Conservation (phyloP, 768 basidiomycete genomes). For the Gloeophyllum trabeum region DNA sequence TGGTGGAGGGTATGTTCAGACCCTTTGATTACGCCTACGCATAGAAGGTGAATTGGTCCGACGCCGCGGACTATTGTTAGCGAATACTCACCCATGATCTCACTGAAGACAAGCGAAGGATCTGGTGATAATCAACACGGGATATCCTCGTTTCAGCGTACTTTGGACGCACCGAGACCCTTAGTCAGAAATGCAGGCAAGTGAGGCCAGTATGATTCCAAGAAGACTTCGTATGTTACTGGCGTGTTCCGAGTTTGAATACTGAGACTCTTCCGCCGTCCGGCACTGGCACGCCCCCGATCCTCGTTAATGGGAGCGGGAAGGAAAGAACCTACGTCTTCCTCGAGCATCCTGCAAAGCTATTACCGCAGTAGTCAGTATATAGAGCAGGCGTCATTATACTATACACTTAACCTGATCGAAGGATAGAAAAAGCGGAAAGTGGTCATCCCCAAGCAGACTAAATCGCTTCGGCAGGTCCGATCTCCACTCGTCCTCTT, state of each 20-base stretch:
- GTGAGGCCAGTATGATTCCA: constrained; percentile 45
- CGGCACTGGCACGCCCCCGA: too few species aligned
- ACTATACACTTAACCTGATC: constrained; percentile 26
- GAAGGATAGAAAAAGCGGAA: constrained; percentile 62
- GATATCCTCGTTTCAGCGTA: too few species aligned
- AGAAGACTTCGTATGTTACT: constrained; percentile 37
- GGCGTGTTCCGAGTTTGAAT: constrained; percentile 7
- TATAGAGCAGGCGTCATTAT: background rate
- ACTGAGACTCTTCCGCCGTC: constrained; percentile 15
- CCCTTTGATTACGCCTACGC: constrained; percentile 57
- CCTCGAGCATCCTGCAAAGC: constrained; percentile 39
- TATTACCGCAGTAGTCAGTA: constrained; percentile 9
- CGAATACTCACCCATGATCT: constrained; percentile 52
- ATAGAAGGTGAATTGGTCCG: background rate
- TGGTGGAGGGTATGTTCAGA: constrained; percentile 38
- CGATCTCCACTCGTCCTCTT: constrained; percentile 24
- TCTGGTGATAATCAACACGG: too few species aligned
- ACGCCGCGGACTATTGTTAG: too few species aligned
- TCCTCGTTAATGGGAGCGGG: too few species aligned
- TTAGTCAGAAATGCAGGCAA: constrained; percentile 39
- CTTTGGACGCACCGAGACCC: constrained; percentile 34
- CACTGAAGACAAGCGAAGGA: constrained; percentile 49
- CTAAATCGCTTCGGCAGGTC: constrained; percentile 45
- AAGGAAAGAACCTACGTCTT: constrained; percentile 21
- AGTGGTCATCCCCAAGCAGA: constrained; percentile 44